Percentiles rank a stretch among this genome's conserved stretches.
Conservation (phyloP, 2,329 filamentous ascomycete genomes). For the Beauveria scarabaeidicola region DNA sequence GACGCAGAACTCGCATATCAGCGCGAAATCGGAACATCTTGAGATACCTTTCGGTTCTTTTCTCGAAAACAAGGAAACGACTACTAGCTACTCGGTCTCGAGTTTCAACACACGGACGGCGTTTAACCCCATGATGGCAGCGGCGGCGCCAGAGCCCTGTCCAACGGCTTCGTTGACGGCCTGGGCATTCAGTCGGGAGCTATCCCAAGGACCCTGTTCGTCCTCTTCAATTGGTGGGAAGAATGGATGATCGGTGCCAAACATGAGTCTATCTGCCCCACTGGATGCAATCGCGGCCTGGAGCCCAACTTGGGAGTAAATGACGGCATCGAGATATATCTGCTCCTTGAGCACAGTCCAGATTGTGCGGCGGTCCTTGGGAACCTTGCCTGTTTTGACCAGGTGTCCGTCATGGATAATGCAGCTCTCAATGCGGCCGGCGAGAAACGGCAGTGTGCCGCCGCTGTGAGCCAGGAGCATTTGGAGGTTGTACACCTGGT, state of each 20-base stretch:
- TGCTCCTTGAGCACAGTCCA: constrained; percentile 58
- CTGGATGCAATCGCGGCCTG: constrained; percentile 61
- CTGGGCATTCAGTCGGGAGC: constrained; percentile 45
- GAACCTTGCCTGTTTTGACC: constrained; percentile 50
- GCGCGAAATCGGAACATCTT: constrained; percentile 18
- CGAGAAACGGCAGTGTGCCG: constrained; percentile 80
- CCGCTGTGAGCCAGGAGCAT: constrained; percentile 83
- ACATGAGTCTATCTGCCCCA: constrained; percentile 64
- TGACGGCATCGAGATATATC: constrained; percentile 79
- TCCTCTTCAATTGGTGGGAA: constrained; percentile 65
- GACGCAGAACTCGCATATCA: constrained; percentile 30
- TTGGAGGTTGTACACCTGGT: constrained; percentile 58
- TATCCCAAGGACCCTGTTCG: constrained; percentile 59
- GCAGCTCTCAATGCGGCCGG: constrained; percentile 81
- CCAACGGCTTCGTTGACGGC: constrained; percentile 47
- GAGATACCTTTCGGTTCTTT: constrained; percentile 8
- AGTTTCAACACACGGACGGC: constrained; percentile 43
- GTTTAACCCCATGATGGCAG: constrained; percentile 52
- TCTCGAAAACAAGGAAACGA: not conserved
- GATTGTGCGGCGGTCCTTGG: constrained; percentile 37
- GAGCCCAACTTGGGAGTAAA: constrained; percentile 68
- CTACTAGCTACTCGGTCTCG: constrained; percentile 15
- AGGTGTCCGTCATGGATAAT: constrained; percentile 74
- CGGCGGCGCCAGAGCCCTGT: constrained; percentile 34
- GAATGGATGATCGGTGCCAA: constrained; percentile 78